These are phyloP conservation scores for Cercophora scortea DNA, from an alignment of 495 filamentous ascomycete species.

Conservation along the genomic window DNA sequence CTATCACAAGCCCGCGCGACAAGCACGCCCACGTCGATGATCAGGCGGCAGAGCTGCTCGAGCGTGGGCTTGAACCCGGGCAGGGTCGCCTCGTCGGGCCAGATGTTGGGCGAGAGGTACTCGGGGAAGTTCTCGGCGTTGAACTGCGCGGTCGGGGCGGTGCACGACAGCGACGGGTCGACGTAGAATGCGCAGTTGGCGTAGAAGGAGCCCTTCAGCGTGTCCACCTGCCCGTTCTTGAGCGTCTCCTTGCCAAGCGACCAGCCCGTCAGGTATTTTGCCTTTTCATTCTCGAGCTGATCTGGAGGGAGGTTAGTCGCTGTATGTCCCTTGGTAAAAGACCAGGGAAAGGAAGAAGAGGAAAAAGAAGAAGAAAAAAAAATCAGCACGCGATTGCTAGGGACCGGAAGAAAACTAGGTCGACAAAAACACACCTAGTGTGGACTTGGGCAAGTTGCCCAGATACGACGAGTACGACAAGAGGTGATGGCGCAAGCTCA, in stretches of 20 bases:
- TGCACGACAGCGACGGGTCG: constrained; percentile 51
- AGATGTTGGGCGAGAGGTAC: constrained; percentile 66
- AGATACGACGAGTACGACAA: constrained; percentile 86
- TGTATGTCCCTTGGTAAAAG: too few relatives aligned
- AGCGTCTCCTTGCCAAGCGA: constrained; percentile 93
- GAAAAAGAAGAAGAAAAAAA: constrained; percentile 18
- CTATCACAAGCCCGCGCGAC: constrained; percentile 83
- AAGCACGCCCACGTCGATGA: constrained; percentile 82
- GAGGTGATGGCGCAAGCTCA: constrained; percentile 57
- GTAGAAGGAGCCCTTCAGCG: constrained; percentile 92
- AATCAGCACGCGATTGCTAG: constrained; percentile 7
- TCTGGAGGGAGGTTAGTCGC: constrained; percentile 13
- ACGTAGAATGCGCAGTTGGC: constrained; percentile 94
- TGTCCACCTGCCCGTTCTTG: constrained; percentile 81
- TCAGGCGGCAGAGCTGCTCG: constrained; percentile 68
- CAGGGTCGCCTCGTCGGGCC: constrained; percentile 60
- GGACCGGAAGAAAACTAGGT: neutral
- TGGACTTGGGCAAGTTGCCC: constrained; percentile 64
- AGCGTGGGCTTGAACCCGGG: constrained; percentile 66
- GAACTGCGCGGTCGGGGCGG: constrained; percentile 48
- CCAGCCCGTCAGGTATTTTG: constrained; percentile 61
- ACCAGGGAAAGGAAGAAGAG: too few relatives aligned
- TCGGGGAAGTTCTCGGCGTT: constrained; percentile 52
- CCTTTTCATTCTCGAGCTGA: constrained; percentile 54
- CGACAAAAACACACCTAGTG: constrained; percentile 54